Conservation (phyloP, 2,329 filamentous ascomycete species). For the Dactylellina haptotyla region DNA sequence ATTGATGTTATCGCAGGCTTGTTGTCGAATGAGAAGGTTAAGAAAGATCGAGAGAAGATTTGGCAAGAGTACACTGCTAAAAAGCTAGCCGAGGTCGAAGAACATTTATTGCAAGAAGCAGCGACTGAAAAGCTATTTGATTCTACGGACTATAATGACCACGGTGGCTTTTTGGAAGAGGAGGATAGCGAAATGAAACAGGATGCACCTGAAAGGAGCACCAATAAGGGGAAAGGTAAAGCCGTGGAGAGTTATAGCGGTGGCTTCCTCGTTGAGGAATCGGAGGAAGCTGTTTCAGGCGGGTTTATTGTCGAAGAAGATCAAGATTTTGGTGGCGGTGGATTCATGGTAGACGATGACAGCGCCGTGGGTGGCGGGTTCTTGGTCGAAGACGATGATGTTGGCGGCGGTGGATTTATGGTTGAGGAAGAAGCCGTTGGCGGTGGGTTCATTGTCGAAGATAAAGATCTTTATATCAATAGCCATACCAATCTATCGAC, state of each 20-base stretch:
- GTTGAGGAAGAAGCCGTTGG: constrained; percentile 57
- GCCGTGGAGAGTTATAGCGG: neutral
- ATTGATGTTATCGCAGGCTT: constrained; percentile 27
- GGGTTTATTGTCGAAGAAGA: constrained; percentile 1
- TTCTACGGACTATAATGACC: constrained; percentile 13
- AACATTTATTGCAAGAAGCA: too few relatives aligned
- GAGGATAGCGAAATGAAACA: neutral
- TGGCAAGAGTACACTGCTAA: constrained; percentile 13
- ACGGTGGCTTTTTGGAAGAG: constrained; percentile 20
- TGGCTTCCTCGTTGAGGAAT: constrained; percentile 11
- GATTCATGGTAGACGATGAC: constrained; percentile 60
- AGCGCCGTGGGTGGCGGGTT: too few relatives aligned
- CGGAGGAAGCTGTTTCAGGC: constrained; percentile 1
- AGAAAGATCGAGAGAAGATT: constrained; percentile 6
- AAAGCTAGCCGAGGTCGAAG: constrained; percentile 21
- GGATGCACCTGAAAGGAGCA: neutral
- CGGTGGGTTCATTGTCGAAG: constrained; percentile 53
- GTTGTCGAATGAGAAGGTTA: neutral
- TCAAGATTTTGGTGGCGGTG: constrained; percentile 12
- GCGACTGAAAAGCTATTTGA: constrained; percentile 18
- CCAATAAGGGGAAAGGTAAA: constrained; percentile 11
- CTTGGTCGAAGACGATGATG: too few relatives aligned
- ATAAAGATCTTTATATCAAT: neutral
- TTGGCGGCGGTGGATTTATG: constrained; percentile 15
- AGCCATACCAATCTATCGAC: neutral